Base-by-base conservation (phyloP, 225 moss, liverwort and hornwort species). In the Physcomitrellopsis africana region DNA sequence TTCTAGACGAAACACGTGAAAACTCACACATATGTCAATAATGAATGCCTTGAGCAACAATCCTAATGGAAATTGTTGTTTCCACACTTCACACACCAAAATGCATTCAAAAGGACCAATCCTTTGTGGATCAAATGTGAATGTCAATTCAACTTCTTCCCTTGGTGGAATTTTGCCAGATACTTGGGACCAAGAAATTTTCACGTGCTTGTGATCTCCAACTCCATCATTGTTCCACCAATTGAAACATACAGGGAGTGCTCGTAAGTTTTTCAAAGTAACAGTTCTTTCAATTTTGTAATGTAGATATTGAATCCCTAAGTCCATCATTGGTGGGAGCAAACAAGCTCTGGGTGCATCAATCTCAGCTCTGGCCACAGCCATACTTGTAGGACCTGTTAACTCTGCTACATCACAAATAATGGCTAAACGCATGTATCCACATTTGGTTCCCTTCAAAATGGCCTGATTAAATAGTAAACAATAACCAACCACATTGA, bases 11-110 rank as follows among this genome's bases (percentile, higher is more conserved):
- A 86, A 80, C 13, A 92, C 82, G 74, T 90, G 87, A 77, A 94
- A 99, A 77, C 89, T 94, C 15, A 92, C 79, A 10, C 67, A 58
- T 55, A 92, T 91, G 69, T 94, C 94, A 11, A 93, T 86, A 64
- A 99, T 84, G 1, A 74, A 15, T 2, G 89, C 97, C 72, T 87
- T 91, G 0, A 99, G 65, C 4, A 90, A 74, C 54, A 99, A 67
- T 11, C 97, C 97, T 55, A 99, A 67, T 0, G 94, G 97, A 54
- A 86, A 89, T 41, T 93, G 83, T 93, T 93, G 91, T 72, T 93
- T 93, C 77, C 81, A 89, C 0, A 99, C 87, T 65, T 94, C 89
- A 75, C 97, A 99, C 0, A 91, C 83, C 15, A 94, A 86, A 41
- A 99, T 85, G 8, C 90, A 89, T 55, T 99, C 85, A 5, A 99